phyloP scores from a whole-genome alignment of 2,329 filamentous ascomycete species.

The Diaporthe ilicicola region DNA sequence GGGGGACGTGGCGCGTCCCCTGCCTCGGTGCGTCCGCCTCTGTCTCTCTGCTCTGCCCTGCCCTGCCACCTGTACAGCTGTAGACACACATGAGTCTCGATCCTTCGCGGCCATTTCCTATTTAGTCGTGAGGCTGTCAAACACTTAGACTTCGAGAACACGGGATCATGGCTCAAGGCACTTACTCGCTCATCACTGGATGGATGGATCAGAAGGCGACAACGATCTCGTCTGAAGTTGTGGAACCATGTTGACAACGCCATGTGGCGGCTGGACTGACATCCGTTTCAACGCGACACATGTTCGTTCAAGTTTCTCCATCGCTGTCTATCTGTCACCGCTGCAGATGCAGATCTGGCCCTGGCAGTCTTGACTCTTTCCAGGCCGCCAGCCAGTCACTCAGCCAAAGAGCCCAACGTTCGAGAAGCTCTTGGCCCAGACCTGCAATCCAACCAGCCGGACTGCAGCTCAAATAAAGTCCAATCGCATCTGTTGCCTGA shows the following conservation, averaged over 20 bases:
- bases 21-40: background rate
- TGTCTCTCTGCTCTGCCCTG: background rate
- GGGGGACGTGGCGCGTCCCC: background rate
- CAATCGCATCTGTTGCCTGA: conserved; percentile 13
- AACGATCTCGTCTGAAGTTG: background rate
- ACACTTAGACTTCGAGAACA: background rate
- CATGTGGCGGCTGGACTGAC: background rate
- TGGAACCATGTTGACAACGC: background rate
- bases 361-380: background rate
- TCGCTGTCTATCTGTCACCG: background rate
- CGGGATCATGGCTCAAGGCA: background rate
- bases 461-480: background rate
- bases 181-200: no score
- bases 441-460: background rate
- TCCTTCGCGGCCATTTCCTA: conserved; percentile 22
- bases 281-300: background rate
- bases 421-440: conserved; percentile 5
- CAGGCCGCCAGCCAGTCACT: no score
- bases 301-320: background rate
- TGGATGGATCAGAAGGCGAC: background rate
- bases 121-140: conserved; percentile 5
- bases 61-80: background rate
- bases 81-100: background rate
- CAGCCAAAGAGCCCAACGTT: background rate
- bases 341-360: background rate